phyloP scores from a whole-genome alignment of 768 basidiomycete species.

The Antrodiella citrinella region DNA sequence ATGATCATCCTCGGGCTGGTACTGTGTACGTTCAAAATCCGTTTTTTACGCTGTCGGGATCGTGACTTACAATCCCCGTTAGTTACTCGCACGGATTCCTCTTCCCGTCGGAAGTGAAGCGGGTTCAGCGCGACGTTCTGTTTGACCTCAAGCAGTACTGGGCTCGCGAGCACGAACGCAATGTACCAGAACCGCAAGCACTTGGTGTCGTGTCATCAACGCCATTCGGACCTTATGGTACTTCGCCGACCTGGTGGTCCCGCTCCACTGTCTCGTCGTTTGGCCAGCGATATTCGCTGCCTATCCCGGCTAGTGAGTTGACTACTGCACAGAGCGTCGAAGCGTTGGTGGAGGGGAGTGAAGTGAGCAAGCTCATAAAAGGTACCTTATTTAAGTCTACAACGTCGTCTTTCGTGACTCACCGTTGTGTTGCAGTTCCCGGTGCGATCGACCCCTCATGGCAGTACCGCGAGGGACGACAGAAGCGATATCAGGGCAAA shows the following conservation, averaged over 20 bases:
- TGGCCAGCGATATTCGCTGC: slow-evolving; percentile 65
- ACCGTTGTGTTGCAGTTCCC: slow-evolving; percentile 42
- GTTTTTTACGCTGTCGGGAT: not conserved
- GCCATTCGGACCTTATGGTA: slow-evolving; percentile 19
- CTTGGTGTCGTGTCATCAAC: not conserved
- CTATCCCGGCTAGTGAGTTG: slow-evolving; percentile 44
- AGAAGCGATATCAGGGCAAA: slow-evolving; percentile 51
- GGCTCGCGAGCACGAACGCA: slow-evolving; percentile 11
- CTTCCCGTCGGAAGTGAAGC: slow-evolving; percentile 80
- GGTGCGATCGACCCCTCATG: slow-evolving; percentile 36
- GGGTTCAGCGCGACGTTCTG: slow-evolving; percentile 51
- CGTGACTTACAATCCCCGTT: slow-evolving; percentile 7
- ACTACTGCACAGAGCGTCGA: slow-evolving; percentile 70
- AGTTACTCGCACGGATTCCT: slow-evolving; percentile 94
- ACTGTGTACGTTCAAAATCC: slow-evolving; percentile 64
- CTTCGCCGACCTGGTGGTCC: slow-evolving; percentile 54
- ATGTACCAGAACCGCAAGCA: slow-evolving; percentile 3
- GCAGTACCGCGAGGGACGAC: slow-evolving; percentile 64
- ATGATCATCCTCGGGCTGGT: slow-evolving; percentile 91
- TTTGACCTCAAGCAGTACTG: slow-evolving; percentile 37
- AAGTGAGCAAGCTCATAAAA: slow-evolving; percentile 66
- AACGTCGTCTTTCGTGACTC: not conserved
- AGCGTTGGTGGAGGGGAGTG: slow-evolving; percentile 87
- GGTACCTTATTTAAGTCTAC: slow-evolving; percentile 31
- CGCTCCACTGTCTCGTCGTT: slow-evolving; percentile 86